These are phyloP conservation scores for Thermomucor indicae-seudaticae DNA, from an alignment of 371 early-diverging fungal genomes.

Conservation along the genomic window DNA sequence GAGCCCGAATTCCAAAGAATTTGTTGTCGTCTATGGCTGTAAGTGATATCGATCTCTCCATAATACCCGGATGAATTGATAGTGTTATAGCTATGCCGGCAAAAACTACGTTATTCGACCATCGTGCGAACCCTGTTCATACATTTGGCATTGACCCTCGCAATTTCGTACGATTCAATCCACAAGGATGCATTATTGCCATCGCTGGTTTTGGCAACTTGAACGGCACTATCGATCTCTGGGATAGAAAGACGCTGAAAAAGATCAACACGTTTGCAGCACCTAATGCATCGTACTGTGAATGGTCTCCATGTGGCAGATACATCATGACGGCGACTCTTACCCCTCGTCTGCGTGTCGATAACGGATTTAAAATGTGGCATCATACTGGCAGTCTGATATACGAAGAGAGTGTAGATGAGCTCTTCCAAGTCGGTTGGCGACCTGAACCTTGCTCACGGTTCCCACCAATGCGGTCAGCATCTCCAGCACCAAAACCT, in stretches of 20 bases:
- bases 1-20: conserved; percentile 93
- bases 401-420: conserved; percentile 68
- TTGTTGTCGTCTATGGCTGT: conserved; percentile 91
- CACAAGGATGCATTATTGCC: conserved; percentile 83
- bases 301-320: conserved; percentile 93
- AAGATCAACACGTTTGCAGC: conserved; percentile 80
- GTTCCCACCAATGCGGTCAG: conserved; percentile 65
- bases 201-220: conserved; percentile 96
- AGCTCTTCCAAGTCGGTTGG: conserved; percentile 85
- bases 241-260: conserved; percentile 81
- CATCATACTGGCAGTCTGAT: conserved; percentile 90
- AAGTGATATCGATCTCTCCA: conserved; percentile 16
- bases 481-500: conserved; percentile 63
- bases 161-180: conserved; percentile 85
- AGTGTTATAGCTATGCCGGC: conserved; percentile 72
- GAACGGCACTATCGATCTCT: conserved; percentile 89
- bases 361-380: conserved; percentile 95
- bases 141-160: conserved; percentile 85
- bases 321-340: conserved; percentile 90
- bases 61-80: not conserved
- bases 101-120: conserved; percentile 89
- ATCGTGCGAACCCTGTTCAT: conserved; percentile 77
- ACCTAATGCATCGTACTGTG: conserved; percentile 77
- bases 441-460: conserved; percentile 60
- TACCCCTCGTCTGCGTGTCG: conserved; percentile 92